phyloP scores from a whole-genome alignment of 2,329 filamentous ascomycete species.

The Trichoderma asperellum region DNA sequence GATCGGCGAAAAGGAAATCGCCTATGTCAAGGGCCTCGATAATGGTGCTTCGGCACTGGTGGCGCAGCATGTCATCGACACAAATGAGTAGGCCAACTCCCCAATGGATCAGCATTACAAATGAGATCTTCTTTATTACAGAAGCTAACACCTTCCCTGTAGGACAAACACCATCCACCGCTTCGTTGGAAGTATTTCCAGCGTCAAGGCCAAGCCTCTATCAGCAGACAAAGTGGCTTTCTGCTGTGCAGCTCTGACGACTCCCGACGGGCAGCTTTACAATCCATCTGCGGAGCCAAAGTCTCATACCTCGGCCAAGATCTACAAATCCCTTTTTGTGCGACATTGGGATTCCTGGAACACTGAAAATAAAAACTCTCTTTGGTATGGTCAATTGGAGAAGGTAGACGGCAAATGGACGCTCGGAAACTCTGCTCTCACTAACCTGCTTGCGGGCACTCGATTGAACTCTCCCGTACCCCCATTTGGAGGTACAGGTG shows the following conservation, averaged over 20 bases:
- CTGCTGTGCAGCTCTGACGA: slow-evolving; percentile 66
- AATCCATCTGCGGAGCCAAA: slow-evolving; percentile 65
- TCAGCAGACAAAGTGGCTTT: slow-evolving; percentile 56
- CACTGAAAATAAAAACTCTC: slow-evolving; percentile 67
- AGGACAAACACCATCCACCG: slow-evolving; percentile 28
- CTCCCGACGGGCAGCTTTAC: slow-evolving; percentile 69
- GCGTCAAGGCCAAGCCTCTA: slow-evolving; percentile 60
- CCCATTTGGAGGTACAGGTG: slow-evolving; percentile 77
- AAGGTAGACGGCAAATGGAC: slow-evolving; percentile 47
- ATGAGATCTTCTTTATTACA: background rate
- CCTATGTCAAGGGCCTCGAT: slow-evolving; percentile 57
- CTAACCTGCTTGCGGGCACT: slow-evolving; percentile 66
- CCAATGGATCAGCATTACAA: too few species aligned
- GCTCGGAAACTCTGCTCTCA: slow-evolving; percentile 52
- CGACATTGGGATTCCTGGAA: slow-evolving; percentile 84
- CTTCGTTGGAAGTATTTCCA: slow-evolving; percentile 60
- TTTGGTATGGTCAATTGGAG: slow-evolving; percentile 72
- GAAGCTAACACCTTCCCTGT: slow-evolving; percentile 32
- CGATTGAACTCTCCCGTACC: slow-evolving; percentile 68
- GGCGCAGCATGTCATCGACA: slow-evolving; percentile 42
- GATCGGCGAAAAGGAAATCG: slow-evolving; percentile 68
- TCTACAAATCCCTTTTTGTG: slow-evolving; percentile 76
- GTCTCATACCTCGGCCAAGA: slow-evolving; percentile 64
- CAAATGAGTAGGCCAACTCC: slow-evolving; percentile 45
- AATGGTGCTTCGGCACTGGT: slow-evolving; percentile 54